Evolutionary conservation across 176 grass and related monocot genomes (phyloP).

Genomic region (Thinopyrum elongatum): DNA sequence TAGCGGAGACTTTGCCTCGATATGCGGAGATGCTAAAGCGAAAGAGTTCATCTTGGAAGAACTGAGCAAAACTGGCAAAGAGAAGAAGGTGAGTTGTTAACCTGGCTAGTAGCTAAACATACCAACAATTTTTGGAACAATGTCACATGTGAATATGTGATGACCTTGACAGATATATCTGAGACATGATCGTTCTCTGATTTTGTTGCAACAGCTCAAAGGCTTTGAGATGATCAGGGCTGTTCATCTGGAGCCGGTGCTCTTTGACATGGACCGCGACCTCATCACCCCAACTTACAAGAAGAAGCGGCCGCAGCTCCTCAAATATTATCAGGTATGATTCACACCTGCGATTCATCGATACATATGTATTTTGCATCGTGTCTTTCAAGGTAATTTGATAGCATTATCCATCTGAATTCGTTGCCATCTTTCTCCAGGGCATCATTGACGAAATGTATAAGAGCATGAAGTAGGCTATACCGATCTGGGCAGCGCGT

Average conservation of each 20-base stretch:
- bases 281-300: conserved; percentile 94
- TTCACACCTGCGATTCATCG: not conserved
- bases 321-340: conserved; percentile 91
- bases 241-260: conserved; percentile 77
- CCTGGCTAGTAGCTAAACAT: not conserved
- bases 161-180: conserved; percentile 4
- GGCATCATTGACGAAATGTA: conserved; percentile 66
- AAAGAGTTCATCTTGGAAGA: conserved; percentile 75
- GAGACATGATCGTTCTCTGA: conserved; percentile 8
- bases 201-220: conserved; percentile 66
- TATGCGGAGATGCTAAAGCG: conserved; percentile 60
- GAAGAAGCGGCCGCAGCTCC: conserved; percentile 88
- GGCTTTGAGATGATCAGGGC: conserved; percentile 90
- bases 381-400: not conserved
- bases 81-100: conserved; percentile 58
- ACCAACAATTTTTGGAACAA: not conserved
- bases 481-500: not conserved
- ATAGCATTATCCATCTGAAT: not conserved
- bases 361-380: not conserved
- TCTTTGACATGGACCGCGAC: conserved; percentile 88
- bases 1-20: conserved; percentile 45
- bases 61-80: conserved; percentile 66
- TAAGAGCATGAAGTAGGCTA: conserved; percentile 59
- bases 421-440: conserved; percentile 39
- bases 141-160: not conserved